Base-by-base conservation (phyloP, 2,329 filamentous ascomycete genomes). In the Phyllosticta capitalensis region DNA sequence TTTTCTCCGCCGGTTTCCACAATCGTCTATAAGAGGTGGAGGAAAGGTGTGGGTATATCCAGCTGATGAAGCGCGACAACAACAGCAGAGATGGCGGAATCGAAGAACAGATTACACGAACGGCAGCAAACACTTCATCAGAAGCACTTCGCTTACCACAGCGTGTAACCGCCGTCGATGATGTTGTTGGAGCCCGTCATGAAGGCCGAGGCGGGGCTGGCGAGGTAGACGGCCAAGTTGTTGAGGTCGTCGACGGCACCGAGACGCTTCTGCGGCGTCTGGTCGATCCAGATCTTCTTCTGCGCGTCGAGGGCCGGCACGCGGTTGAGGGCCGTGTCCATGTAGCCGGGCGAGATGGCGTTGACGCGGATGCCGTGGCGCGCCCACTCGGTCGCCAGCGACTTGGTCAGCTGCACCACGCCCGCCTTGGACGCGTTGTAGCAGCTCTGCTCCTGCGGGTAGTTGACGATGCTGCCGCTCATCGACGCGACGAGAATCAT, bases 401-500 rank as follows among this genome's bases (percentile, higher is more conserved):
- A 90, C 78, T 89, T 90, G 74, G 84, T 87, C 57, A 92, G 81
- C 75, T 89, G 86, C 65, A 90, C 82, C 45, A 91, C 87, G 67
- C 85, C 88, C 17, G 89, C 87, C 81, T 92, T 92, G 74, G 86
- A 89, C 28, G 88, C 87, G 69, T 92, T 92, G 82, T 92, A 92
- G 75, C 86, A 89, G 53, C 80, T 84, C 76, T 92, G 88, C 77
- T 90, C 86, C 76, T 92, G 88, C 6, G 88, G 74, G 63, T 72
- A 74, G 68, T 77, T 77, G 65, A 77, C 75, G 26, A 77, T 69
- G 20, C 66, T 67, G 48, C 73, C 75, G 24, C 74, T 75, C 71
- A 77, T 91, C 68, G 86, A 89, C 30, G 87, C 87, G 57, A 91
- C 83, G 63, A 90, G 83, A 68, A 92, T 80, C 69, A 92, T 87